phyloP scores from a whole-genome alignment of 208 protist species.

The Trypanosoma cruzi region DNA sequence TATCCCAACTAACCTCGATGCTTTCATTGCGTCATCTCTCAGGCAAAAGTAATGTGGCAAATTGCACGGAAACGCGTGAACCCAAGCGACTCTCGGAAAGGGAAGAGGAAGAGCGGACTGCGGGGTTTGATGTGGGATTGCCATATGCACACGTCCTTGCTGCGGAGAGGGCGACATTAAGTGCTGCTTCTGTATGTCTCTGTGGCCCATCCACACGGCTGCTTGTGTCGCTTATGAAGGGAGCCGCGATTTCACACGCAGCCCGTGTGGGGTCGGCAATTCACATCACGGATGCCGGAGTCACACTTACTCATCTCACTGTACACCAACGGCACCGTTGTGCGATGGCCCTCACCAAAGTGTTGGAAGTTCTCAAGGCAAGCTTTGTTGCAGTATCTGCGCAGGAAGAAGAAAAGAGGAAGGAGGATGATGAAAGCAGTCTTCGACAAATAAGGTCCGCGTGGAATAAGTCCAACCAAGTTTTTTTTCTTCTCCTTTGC shows the following conservation, averaged over 20 bases:
- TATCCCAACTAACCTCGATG: conserved; percentile 40
- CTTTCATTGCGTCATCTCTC: conserved; percentile 45
- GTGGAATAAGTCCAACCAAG: conserved; percentile 30
- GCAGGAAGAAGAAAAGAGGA: background rate
- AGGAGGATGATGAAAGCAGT: background rate
- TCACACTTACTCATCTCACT: conserved; percentile 18
- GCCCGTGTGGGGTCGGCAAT: conserved; percentile 16
- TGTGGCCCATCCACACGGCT: conserved; percentile 29
- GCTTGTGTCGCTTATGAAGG: conserved; percentile 51
- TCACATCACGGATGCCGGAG: conserved; percentile 6
- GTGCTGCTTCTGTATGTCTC: conserved; percentile 17
- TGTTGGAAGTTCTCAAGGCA: conserved; percentile 26
- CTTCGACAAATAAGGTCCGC: conserved; percentile 5
- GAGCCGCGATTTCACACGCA: conserved; percentile 50
- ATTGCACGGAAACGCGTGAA: background rate
- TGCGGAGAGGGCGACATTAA: conserved; percentile 38
- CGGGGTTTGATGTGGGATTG: conserved; percentile 61
- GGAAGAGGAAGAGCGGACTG: conserved; percentile 18
- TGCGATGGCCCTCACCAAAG: conserved; percentile 15
- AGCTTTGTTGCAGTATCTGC: conserved; percentile 10
- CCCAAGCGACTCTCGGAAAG: conserved; percentile 22
- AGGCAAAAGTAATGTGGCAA: background rate
- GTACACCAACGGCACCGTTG: conserved; percentile 41
- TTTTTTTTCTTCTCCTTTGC: conserved; percentile 45
- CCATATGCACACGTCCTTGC: conserved; percentile 61